Base-by-base conservation (phyloP, 345 rosid species). In the Populus nigra region DNA sequence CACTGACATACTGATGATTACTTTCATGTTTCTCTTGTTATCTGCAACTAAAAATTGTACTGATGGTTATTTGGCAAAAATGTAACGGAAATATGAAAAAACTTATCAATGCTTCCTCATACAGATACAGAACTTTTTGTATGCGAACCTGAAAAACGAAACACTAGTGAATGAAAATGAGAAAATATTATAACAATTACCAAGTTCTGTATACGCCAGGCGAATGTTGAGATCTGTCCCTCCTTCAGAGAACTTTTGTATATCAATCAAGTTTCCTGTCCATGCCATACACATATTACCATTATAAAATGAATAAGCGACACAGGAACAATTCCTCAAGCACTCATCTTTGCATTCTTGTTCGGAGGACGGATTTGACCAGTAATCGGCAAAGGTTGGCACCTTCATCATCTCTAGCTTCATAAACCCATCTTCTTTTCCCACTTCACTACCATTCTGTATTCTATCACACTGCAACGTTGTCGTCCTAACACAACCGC, bases 251-350 rank as follows among this genome's bases (percentile, higher is more conserved):
- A 79, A 62, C 69, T 61, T 23, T 22, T 73, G 77, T 59, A 73
- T 41, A 79, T 79, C 82, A 10, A 69, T 57, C 5, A 79, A 57
- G 23, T 69, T 43, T 62, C 77, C 78, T 38, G 38, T 27, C 78
- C 43, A 39, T 39, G 0, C 43, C 43, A 39, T 39, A 39, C 43
- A 39, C 27, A 25, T 25, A 25, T 25, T 25, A 7, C 63, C 69
- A 31, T 43, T 35, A 15, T 49, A 71, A 79, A 16, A 74, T 38
- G 78, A 74, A 75, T 63, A 80, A 31, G 79, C 83, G 3, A 71
- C 45, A 39, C 79, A 80, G 2, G 83, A 78, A 53, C 92, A 87
- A 69, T 87, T 88, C 20, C 11, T 70, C 72, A 83, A 73, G 84
- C 95, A 89, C 38, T 47, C 18, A 7, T 73, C 55, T 69, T 65